These are phyloP conservation scores for Podaxis rugospora DNA, from an alignment of 768 basidiomycete genomes.

Conservation along the genomic window DNA sequence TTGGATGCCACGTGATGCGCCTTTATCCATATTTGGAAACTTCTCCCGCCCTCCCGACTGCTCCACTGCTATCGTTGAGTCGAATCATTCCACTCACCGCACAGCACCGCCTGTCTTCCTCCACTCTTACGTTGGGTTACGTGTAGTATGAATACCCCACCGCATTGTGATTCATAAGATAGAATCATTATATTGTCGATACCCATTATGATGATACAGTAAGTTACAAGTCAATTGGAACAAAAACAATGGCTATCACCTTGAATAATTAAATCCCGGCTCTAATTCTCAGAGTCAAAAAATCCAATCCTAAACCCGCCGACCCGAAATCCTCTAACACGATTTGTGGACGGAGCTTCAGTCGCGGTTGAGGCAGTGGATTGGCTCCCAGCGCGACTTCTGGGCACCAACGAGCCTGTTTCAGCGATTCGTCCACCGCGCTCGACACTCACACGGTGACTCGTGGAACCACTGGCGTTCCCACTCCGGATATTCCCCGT, in stretches of 20 bases:
- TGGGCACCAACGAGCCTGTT: slow-evolving; percentile 37
- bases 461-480: slow-evolving; percentile 35
- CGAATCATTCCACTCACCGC: neutral
- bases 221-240: slow-evolving; percentile 3
- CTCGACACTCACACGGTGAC: slow-evolving; percentile 56
- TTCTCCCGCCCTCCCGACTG: neutral
- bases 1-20: slow-evolving; percentile 26
- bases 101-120: neutral
- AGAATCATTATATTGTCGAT: neutral
- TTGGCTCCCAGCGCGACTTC: slow-evolving; percentile 10
- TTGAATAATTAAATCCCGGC: neutral
- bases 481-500: slow-evolving; percentile 27
- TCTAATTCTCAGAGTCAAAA: slow-evolving; percentile 10
- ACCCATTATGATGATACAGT: slow-evolving; percentile 11
- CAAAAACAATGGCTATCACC: slow-evolving; percentile 7
- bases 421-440: slow-evolving; percentile 67
- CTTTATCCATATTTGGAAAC: neutral
- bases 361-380: slow-evolving; percentile 2
- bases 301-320: slow-evolving; percentile 9
- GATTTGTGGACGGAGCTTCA: slow-evolving; percentile 2
- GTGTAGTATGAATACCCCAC: neutral
- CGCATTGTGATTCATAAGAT: slow-evolving; percentile 3
- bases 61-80: neutral
- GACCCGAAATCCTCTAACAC: slow-evolving; percentile 3
- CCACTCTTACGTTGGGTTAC: slow-evolving; percentile 3